Evolutionary conservation across 441 rosid species (phyloP), one percentile per base, ranked within the genome.

Genomic region (Jatropha podagrica): DNA sequence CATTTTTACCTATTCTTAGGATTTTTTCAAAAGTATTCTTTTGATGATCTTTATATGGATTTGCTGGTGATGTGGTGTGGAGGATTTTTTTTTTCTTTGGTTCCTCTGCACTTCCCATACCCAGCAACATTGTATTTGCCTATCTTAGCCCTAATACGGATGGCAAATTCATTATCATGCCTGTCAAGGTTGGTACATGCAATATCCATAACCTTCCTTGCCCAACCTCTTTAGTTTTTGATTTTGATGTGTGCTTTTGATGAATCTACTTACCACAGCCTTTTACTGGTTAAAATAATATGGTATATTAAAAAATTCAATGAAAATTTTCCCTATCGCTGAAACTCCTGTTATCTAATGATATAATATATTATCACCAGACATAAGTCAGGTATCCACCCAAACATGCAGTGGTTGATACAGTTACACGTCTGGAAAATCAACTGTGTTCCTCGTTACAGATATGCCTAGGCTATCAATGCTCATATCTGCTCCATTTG

Each of bases 401-500:
- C 67, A 68, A 76, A 64, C 55, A 17, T 67, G 65, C 13, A 12
- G 79, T 77, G 88, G 93, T 79, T 77, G 90, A 87, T 90, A 83
- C 90, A 80, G 96, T 90, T 93, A 88, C 93, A 51, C 44, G 90
- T 86, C 93, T 89, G 98, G 94, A 2, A 93, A 74, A 93, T 14
- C 27, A 46, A 87, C 4, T 26, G 88, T 74, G 91, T 88, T 87
- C 86, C 63, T 92, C 90, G 90, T 92, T 92, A 81, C 93, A 83
- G 95, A 83, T 85, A 76, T 85, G 74, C 15, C 38, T 58, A 11
- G 76, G 81, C 73, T 76, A 71, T 73, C 17, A 14, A 80, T 73
- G 85, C 86, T 84, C 78, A 82, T 85, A 70, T 90, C 86, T 93
- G 98, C 90, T 93, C 93, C 98, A 93, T 90, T 77, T 84, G 91